phyloP scores from a whole-genome alignment of 2,329 filamentous ascomycete genomes.

The Orbilia oligospora region DNA sequence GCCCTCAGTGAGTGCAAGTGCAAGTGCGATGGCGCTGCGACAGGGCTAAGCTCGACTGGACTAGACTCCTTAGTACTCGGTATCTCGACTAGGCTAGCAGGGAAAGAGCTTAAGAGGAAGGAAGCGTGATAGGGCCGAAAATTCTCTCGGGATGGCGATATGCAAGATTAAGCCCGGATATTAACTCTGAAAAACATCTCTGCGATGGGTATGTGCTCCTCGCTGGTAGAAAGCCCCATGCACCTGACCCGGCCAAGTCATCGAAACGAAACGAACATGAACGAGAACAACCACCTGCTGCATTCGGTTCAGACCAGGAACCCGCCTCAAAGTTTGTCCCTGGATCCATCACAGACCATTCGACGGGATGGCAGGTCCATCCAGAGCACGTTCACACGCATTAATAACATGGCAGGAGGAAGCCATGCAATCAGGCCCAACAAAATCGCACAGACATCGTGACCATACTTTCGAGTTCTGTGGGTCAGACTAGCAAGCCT shows the following conservation, averaged over 20 bases:
- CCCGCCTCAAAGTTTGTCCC: slow-evolving; percentile 53
- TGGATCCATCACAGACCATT: slow-evolving; percentile 25
- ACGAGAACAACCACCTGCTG: slow-evolving; percentile 47
- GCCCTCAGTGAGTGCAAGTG: slow-evolving; percentile 27
- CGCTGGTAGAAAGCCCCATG: slow-evolving; percentile 17
- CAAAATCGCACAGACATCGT: slow-evolving; percentile 39
- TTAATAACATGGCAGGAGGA: not conserved
- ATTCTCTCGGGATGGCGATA: slow-evolving; percentile 54
- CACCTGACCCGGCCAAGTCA: slow-evolving; percentile 47
- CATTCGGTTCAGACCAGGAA: slow-evolving; percentile 49
- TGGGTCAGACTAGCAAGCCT: slow-evolving; percentile 32
- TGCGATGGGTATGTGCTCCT: slow-evolving; percentile 15
- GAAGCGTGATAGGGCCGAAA: slow-evolving; percentile 45
- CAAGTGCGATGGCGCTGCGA: slow-evolving; percentile 39
- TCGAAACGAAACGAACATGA: slow-evolving; percentile 32
- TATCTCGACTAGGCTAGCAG: slow-evolving; percentile 14
- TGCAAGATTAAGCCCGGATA: slow-evolving; percentile 59
- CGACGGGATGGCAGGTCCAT: slow-evolving; percentile 22
- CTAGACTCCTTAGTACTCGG: not conserved
- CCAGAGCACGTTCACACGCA: not conserved
- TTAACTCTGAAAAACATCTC: slow-evolving; percentile 51
- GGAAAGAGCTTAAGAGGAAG: slow-evolving; percentile 39
- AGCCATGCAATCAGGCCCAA: slow-evolving; percentile 18
- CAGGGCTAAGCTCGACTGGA: slow-evolving; percentile 19
- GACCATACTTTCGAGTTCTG: slow-evolving; percentile 29